phyloP scores from a whole-genome alignment of 768 basidiomycete genomes.

The Suillus fuscotomentosus region DNA sequence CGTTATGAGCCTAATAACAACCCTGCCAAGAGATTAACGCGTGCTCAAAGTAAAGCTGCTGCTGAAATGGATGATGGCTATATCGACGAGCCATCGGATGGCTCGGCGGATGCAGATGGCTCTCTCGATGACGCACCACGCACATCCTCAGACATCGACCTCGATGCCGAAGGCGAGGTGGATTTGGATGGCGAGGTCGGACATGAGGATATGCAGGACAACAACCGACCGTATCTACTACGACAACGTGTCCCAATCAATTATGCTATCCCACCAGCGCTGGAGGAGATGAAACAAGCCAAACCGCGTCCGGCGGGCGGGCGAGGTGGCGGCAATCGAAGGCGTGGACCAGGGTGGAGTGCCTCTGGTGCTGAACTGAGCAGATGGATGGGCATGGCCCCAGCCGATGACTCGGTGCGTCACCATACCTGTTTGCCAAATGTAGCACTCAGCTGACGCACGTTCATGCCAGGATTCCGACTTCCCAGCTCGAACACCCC shows the following conservation, averaged over 20 bases:
- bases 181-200: slow-evolving; percentile 41
- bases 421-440: slow-evolving; percentile 8
- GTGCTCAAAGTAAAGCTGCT: slow-evolving; percentile 20
- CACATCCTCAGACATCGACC: slow-evolving; percentile 36
- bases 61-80: slow-evolving; percentile 53
- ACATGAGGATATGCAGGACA: slow-evolving; percentile 38
- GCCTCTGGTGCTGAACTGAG: slow-evolving; percentile 75
- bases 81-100: slow-evolving; percentile 46
- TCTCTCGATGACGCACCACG: slow-evolving; percentile 55
- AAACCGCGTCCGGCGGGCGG: slow-evolving; percentile 35
- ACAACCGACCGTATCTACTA: slow-evolving; percentile 50
- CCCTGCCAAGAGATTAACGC: slow-evolving; percentile 17
- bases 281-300: slow-evolving; percentile 61
- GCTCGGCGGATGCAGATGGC: slow-evolving; percentile 55
- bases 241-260: slow-evolving; percentile 68
- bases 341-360: slow-evolving; percentile 70
- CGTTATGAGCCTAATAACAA: slow-evolving; percentile 5
- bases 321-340: slow-evolving; percentile 38
- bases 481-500: slow-evolving; percentile 60
- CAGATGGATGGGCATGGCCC: slow-evolving; percentile 72
- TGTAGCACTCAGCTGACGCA: slow-evolving; percentile 4
- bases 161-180: slow-evolving; percentile 35
- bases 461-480: slow-evolving; percentile 63
- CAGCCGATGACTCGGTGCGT: slow-evolving; percentile 66
- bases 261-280: slow-evolving; percentile 78